phyloP scores from a whole-genome alignment of 768 basidiomycete species.

The Macrolepiota fuliginosa region DNA sequence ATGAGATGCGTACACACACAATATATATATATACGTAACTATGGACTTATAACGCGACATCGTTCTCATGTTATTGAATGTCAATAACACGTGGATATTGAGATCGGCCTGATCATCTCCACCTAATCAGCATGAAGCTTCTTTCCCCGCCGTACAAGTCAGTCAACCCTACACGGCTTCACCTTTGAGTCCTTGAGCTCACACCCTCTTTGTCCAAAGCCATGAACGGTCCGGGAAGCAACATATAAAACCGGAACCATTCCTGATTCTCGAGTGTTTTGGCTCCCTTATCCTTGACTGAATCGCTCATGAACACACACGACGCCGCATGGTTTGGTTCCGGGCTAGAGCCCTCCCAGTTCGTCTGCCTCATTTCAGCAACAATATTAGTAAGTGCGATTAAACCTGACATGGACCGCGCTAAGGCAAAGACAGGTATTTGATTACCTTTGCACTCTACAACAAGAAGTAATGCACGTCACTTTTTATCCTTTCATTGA shows the following conservation, averaged over 20 bases:
- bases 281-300: neutral
- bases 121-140: neutral
- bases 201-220: neutral
- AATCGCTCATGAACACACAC: neutral
- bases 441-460: constrained; percentile 2
- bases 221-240: neutral
- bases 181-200: neutral
- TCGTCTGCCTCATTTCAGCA: neutral
- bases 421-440: neutral
- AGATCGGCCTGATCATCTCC: neutral
- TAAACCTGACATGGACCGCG: neutral
- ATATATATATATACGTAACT: neutral
- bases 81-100: neutral
- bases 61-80: neutral
- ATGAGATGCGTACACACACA: neutral
- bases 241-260: neutral
- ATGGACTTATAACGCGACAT: neutral
- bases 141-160: neutral
- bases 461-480: neutral
- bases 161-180: neutral
- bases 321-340: neutral
- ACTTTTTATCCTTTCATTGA: neutral
- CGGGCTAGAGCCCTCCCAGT: neutral
- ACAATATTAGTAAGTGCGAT: neutral
- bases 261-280: neutral